Evolutionary conservation across 2,329 filamentous ascomycete genomes (phyloP).

Genomic region (Orbilia blumenaviensis): DNA sequence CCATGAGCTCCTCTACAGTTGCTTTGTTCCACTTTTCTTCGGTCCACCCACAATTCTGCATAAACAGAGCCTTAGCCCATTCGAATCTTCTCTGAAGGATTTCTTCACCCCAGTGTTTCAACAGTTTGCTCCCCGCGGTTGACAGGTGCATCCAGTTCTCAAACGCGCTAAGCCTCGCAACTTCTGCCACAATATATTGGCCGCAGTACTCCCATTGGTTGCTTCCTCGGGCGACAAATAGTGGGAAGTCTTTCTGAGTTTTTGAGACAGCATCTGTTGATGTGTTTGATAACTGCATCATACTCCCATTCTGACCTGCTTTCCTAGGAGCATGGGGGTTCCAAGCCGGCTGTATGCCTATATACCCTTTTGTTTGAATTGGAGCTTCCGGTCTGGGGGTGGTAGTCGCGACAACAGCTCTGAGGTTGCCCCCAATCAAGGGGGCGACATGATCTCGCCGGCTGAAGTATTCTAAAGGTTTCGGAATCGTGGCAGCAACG

Average conservation of each 20-base stretch:
- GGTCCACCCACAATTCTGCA: slow-evolving; percentile 12
- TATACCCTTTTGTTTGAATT: slow-evolving; percentile 38
- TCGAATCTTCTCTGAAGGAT: slow-evolving; percentile 24
- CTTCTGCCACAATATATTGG: slow-evolving; percentile 30
- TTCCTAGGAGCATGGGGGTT: slow-evolving; percentile 35
- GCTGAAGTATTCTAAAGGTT: slow-evolving; percentile 22
- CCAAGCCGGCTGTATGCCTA: slow-evolving; percentile 39
- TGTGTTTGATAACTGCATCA: slow-evolving; percentile 22
- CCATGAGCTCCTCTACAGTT: slow-evolving; percentile 1
- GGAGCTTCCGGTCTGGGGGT: slow-evolving; percentile 2
- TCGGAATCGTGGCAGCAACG: slow-evolving; percentile 9
- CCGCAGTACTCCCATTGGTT: slow-evolving; percentile 48
- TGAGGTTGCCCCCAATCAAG: slow-evolving; percentile 28
- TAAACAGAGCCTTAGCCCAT: slow-evolving; percentile 39
- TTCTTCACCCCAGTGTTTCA: slow-evolving; percentile 39
- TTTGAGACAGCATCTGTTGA: slow-evolving; percentile 25
- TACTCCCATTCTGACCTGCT: slow-evolving; percentile 42
- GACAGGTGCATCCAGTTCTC: slow-evolving; percentile 36
- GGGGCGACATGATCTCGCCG: slow-evolving; percentile 21
- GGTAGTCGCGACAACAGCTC: neutral
- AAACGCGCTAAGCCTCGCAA: slow-evolving; percentile 10
- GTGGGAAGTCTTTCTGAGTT: slow-evolving; percentile 19
- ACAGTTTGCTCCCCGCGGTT: neutral
- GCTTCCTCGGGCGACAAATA: slow-evolving; percentile 29
- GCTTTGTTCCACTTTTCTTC: slow-evolving; percentile 20